Evolutionary conservation across 1,284 basidiomycete species (phyloP).

Genomic region (Irpex sp.): DNA sequence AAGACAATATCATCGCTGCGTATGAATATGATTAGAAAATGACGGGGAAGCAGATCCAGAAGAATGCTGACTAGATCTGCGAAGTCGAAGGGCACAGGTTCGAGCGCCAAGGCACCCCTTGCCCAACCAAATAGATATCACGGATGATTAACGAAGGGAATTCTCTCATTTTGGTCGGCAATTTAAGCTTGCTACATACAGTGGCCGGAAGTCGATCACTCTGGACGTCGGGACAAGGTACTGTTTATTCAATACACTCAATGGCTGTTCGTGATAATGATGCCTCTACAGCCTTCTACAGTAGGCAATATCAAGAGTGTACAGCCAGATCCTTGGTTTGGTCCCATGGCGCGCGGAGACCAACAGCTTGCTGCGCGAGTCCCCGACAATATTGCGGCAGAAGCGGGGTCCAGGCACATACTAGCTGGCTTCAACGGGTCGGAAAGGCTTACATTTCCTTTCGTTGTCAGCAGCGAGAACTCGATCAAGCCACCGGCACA

Average conservation of each 20-base stretch:
- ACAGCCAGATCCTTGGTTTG: conserved; percentile 46
- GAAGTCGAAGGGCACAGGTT: conserved; percentile 14
- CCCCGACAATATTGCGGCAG: conserved; percentile 9
- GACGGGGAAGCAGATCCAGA: conserved; percentile 26
- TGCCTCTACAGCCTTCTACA: too few species aligned
- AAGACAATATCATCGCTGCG: conserved; percentile 49
- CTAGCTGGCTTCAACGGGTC: background rate
- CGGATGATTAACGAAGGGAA: conserved; percentile 43
- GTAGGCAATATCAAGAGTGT: conserved; percentile 24
- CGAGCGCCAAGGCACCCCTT: conserved; percentile 21
- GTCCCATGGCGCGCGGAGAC: conserved; percentile 46
- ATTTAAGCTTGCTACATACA: conserved; percentile 35
- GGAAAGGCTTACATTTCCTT: conserved; percentile 11
- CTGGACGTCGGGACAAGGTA: too few species aligned
- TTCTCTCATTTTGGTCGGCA: conserved; percentile 36
- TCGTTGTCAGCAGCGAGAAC: conserved; percentile 21
- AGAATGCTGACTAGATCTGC: conserved; percentile 1
- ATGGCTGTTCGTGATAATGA: too few species aligned
- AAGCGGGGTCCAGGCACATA: background rate
- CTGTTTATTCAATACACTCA: too few species aligned
- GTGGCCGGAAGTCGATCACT: too few species aligned
- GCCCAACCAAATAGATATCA: conserved; percentile 5
- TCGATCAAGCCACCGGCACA: conserved; percentile 13
- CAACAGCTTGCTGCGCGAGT: conserved; percentile 27
- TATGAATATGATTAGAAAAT: conserved; percentile 36